phyloP scores from a whole-genome alignment of 1,139 yeast genomes.

The Saccharomycopsis phalli region DNA sequence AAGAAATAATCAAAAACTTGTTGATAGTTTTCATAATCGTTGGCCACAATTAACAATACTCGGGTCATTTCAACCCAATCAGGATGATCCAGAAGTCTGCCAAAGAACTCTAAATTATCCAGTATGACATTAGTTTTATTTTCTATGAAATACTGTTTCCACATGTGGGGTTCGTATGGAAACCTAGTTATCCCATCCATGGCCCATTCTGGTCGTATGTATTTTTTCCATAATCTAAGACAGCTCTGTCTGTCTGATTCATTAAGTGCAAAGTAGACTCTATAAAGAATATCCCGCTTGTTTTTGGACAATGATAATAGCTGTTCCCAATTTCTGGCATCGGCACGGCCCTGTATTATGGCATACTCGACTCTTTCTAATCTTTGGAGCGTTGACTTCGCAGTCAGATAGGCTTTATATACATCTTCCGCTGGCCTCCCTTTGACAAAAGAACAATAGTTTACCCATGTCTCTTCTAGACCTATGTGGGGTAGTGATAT shows the following conservation, averaged over 20 bases:
- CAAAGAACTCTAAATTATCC: not conserved
- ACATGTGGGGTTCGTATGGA: not conserved
- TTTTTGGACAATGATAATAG: slow-evolving; percentile 25
- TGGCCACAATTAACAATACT: not conserved
- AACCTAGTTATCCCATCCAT: not conserved
- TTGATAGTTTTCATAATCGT: slow-evolving; percentile 17
- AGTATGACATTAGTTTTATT: not conserved
- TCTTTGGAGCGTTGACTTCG: not conserved
- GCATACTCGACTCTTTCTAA: not conserved
- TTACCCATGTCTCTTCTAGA: slow-evolving; percentile 13
- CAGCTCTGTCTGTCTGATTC: not conserved
- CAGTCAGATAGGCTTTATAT: not conserved
- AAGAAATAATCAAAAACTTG: slow-evolving; percentile 21
- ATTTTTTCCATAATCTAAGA: not conserved
- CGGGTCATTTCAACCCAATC: slow-evolving; percentile 1
- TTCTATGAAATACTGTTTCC: not conserved
- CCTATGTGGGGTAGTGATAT: slow-evolving; percentile 13
- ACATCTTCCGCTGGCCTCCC: not conserved
- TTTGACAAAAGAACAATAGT: slow-evolving; percentile 5
- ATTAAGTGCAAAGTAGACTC: not conserved
- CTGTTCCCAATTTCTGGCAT: not conserved
- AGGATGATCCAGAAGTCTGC: not conserved
- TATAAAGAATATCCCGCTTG: slow-evolving; percentile 26
- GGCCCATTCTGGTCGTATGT: not conserved
- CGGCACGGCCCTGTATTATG: not conserved